A percentile compares a stretch with the other conserved stretches of the same genome.
These are phyloP conservation scores for Erigeron canadensis DNA, from an alignment of 129 eudicot genomes.

Conservation along the genomic window DNA sequence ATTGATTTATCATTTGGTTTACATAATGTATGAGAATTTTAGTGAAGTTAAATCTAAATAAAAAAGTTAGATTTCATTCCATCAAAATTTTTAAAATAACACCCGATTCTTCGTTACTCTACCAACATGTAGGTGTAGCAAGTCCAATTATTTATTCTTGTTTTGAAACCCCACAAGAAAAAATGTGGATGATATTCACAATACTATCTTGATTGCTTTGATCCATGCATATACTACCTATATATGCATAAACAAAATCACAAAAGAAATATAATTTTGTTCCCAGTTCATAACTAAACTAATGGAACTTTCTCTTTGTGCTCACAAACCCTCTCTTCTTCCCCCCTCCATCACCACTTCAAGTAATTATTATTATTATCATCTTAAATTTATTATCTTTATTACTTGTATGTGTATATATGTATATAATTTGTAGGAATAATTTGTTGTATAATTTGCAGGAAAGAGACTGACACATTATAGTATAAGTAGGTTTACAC, in stretches of 20 bases:
- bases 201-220: conserved; percentile 24
- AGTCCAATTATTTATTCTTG: background rate
- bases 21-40: too few species aligned
- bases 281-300: background rate
- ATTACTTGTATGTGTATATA: background rate
- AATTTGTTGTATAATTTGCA: conserved; percentile 23
- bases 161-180: background rate
- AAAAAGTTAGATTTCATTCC: too few species aligned
- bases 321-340: conserved; percentile 46
- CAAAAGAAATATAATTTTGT: background rate
- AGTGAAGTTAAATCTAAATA: too few species aligned
- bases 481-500: conserved; percentile 17
- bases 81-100: too few species aligned
- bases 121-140: too few species aligned
- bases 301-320: conserved; percentile 63
- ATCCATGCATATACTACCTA: background rate
- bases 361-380: conserved; percentile 17
- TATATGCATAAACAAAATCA: too few species aligned
- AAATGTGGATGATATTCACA: conserved; percentile 38
- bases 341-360: conserved; percentile 25
- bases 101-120: too few species aligned
- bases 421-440: background rate
- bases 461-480: conserved; percentile 37
- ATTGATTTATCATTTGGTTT: too few species aligned
- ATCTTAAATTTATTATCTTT: conserved; percentile 12